A percentile compares a stretch with the other conserved stretches of the same genome.
Conservation (phyloP, 106 monocot genomes). For the Dendrobium catenatum region DNA sequence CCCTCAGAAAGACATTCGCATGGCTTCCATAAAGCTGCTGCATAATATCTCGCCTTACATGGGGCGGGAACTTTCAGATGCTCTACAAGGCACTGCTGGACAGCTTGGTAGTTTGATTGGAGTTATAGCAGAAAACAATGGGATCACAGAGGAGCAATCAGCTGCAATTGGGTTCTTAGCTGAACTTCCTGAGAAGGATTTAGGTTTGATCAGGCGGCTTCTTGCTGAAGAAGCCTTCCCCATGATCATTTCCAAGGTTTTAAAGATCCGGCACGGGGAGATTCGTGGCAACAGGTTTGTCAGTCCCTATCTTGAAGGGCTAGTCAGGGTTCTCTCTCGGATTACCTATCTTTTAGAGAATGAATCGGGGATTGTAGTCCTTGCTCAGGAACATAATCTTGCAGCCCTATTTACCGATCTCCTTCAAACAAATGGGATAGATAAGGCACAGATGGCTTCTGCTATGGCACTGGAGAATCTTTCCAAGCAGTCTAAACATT, state of each 20-base stretch:
- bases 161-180: constrained; percentile 69
- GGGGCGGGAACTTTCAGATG: constrained; percentile 64
- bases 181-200: constrained; percentile 68
- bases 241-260: constrained; percentile 41
- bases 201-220: constrained; percentile 53
- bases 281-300: constrained; percentile 55
- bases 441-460: constrained; percentile 64
- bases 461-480: constrained; percentile 77
- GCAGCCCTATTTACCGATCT: constrained; percentile 54
- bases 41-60: constrained; percentile 70
- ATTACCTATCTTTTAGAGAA: constrained; percentile 58
- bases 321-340: constrained; percentile 63
- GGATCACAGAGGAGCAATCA: constrained; percentile 81
- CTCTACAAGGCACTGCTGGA: constrained; percentile 44
- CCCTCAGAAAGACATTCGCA: constrained; percentile 64
- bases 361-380: constrained; percentile 25
- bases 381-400: constrained; percentile 59
- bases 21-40: constrained; percentile 71
- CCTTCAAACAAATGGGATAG: constrained; percentile 67
- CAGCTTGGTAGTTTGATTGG: constrained; percentile 56
- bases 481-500: constrained; percentile 50
- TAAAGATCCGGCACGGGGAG: constrained; percentile 40
- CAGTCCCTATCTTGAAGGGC: constrained; percentile 62
- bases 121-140: constrained; percentile 55
- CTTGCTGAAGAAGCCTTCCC: constrained; percentile 52